Base-by-base conservation (phyloP, 2,329 filamentous ascomycete genomes). In the Fusarium anguioides region DNA sequence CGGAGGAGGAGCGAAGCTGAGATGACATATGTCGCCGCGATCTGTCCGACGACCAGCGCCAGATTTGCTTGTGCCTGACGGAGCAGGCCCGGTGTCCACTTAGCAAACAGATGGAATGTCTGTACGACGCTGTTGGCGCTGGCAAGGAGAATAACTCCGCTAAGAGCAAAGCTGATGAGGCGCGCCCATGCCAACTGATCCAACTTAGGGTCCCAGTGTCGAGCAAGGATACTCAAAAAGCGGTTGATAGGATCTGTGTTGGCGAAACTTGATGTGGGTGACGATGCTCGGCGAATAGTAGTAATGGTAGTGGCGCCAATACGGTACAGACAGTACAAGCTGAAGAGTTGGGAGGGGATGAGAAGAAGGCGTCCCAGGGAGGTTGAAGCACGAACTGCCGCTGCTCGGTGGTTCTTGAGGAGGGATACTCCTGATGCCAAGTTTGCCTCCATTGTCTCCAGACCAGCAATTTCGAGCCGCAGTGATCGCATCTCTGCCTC, bases 11-110 rank as follows among this genome's bases (percentile, higher is more conserved):
- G 80, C 4, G 92, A 91, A 2, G 91, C 90, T 60, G 88, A 91
- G 72, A 97, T 94, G 51, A 96, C 92, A 75, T 97, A 96, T 2
- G 92, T 94, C 3, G 92, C 93, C 3, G 89, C 88, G 41, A 96
- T 89, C 78, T 97, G 93, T 6, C 89, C 91, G 33, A 95, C 89
- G 40, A 94, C 83, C 14, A 97, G 84, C 2, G 93, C 91, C 33
- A 96, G 83, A 73, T 94, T 94, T 11, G 91, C 91, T 74, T 91
- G 91, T 6, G 89, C 89, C 70, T 91, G 90, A 66, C 89, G 87
- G 11, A 94, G 81, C n/a, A 95, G 77, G 7, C 83, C 83, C 0
- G 93, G 93, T 10, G 89, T 85, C 81, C 92, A 91, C 67, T 90
- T 89, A 5, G 91, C 87, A 74, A 97, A 92, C 53, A 97, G 85